Evolutionary conservation across 1,139 yeast genomes (phyloP).

Genomic region (Suzukiozyma palmioleophila): DNA sequence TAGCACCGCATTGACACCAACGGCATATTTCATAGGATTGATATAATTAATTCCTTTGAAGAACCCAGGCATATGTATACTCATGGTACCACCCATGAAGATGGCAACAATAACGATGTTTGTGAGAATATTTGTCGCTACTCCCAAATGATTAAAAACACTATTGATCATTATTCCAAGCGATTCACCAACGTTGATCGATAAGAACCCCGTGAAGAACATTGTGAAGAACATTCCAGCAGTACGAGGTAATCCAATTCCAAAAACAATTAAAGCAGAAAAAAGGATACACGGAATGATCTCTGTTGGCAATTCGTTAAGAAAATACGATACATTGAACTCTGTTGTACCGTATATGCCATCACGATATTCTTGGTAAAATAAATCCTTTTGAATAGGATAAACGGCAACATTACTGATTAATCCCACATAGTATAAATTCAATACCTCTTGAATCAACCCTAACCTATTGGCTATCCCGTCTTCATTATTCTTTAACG

Average conservation of each 20-base stretch:
- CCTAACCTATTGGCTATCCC: conserved; percentile 71
- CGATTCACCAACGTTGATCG: conserved; percentile 77
- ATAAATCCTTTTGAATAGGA: conserved; percentile 69
- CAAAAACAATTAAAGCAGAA: conserved; percentile 60
- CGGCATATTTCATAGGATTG: conserved; percentile 70
- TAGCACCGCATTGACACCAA: conserved; percentile 44
- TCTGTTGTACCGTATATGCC: conserved; percentile 66
- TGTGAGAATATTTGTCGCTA: conserved; percentile 70
- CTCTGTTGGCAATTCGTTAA: conserved; percentile 75
- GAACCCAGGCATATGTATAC: conserved; percentile 66
- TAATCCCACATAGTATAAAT: conserved; percentile 76
- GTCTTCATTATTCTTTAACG: conserved; percentile 52
- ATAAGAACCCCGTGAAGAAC: conserved; percentile 50
- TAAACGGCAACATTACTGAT: conserved; percentile 71
- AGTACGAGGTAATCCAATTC: conserved; percentile 69
- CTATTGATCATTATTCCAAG: conserved; percentile 76
- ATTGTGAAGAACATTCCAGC: conserved; percentile 64
- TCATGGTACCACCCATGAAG: conserved; percentile 85
- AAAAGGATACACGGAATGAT: conserved; percentile 56
- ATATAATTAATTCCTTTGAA: conserved; percentile 67
- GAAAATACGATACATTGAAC: conserved; percentile 60
- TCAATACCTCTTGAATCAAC: conserved; percentile 66
- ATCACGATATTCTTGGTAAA: conserved; percentile 76
- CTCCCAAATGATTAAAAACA: conserved; percentile 69
- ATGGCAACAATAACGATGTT: conserved; percentile 63